A percentile compares a stretch with the other conserved stretches of the same genome.
Conservation (phyloP, 1,284 basidiomycete species). For the Phellinidium pouzarii region DNA sequence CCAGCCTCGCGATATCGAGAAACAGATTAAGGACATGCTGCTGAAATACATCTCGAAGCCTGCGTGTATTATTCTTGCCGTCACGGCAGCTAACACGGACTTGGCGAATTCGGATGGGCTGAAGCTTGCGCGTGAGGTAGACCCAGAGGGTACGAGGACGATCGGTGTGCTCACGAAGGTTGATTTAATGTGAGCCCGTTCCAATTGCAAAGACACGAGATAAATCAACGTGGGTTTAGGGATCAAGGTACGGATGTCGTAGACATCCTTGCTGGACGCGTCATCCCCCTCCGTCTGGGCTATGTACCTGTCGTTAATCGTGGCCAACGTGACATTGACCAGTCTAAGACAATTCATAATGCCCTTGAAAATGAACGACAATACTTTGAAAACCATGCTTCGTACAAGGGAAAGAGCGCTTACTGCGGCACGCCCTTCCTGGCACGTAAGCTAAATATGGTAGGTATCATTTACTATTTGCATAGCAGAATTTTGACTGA, state of each 20-base stretch:
- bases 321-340: slow-evolving; percentile 94
- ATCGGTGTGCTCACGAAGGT: slow-evolving; percentile 98
- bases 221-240: slow-evolving; percentile 39
- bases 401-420: slow-evolving; percentile 89
- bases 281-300: slow-evolving; percentile 90
- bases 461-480: slow-evolving; percentile 34
- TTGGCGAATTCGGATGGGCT: slow-evolving; percentile 97
- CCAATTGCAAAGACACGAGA: not conserved
- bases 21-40: slow-evolving; percentile 96
- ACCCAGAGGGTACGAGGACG: slow-evolving; percentile 91
- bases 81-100: slow-evolving; percentile 94
- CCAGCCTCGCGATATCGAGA: slow-evolving; percentile 96
- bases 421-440: slow-evolving; percentile 99
- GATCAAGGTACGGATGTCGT: slow-evolving; percentile 96
- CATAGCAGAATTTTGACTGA: not conserved
- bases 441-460: slow-evolving; percentile 93
- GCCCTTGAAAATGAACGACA: slow-evolving; percentile 87
- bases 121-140: slow-evolving; percentile 94
- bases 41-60: slow-evolving; percentile 94
- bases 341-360: slow-evolving; percentile 72
- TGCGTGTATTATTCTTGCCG: slow-evolving; percentile 85
- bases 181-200: slow-evolving; percentile 78
- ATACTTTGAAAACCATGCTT: slow-evolving; percentile 91
- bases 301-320: slow-evolving; percentile 98
- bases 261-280: slow-evolving; percentile 94